phyloP scores from a whole-genome alignment of 2,329 filamentous ascomycete species.

The Trichoderma atrobrunneum region DNA sequence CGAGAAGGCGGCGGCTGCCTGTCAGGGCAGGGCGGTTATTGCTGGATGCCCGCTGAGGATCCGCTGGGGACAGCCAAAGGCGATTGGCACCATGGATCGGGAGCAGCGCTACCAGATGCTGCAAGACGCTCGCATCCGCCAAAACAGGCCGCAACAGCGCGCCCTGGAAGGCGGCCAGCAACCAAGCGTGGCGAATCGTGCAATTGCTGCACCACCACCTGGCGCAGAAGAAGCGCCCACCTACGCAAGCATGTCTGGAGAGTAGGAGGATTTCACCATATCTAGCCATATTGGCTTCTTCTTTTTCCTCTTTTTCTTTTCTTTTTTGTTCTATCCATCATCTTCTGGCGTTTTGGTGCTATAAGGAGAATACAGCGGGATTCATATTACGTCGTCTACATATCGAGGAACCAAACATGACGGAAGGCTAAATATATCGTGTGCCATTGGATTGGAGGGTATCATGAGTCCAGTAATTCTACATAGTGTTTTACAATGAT shows the following conservation, averaged over 20 bases:
- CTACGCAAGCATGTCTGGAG: slow-evolving; percentile 82
- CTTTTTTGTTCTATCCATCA: neutral
- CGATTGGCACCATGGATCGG: slow-evolving; percentile 85
- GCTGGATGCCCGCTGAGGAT: slow-evolving; percentile 86
- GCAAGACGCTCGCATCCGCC: slow-evolving; percentile 60
- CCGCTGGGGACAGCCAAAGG: slow-evolving; percentile 89
- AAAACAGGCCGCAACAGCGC: slow-evolving; percentile 26
- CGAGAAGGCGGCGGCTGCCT: slow-evolving; percentile 79
- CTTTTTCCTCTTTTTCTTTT: no score
- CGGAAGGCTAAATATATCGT: slow-evolving; percentile 10
- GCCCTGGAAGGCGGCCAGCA: slow-evolving; percentile 39
- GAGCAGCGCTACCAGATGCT: slow-evolving; percentile 81
- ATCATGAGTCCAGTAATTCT: slow-evolving; percentile 23
- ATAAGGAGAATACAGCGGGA: slow-evolving; percentile 16
- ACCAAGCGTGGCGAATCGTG: slow-evolving; percentile 20
- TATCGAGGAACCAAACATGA: neutral
- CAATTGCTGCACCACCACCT: slow-evolving; percentile 63
- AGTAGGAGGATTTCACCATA: slow-evolving; percentile 45
- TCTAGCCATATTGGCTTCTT: neutral
- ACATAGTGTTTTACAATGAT: slow-evolving; percentile 15
- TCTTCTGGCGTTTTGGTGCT: slow-evolving; percentile 32
- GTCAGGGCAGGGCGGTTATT: slow-evolving; percentile 85
- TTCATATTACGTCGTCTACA: slow-evolving; percentile 1
- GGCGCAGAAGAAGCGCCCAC: slow-evolving; percentile 69
- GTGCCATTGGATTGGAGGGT: slow-evolving; percentile 20